Base-by-base conservation (phyloP, 192 early-diverging fungal species). In the Umbelopsis vinacea region DNA sequence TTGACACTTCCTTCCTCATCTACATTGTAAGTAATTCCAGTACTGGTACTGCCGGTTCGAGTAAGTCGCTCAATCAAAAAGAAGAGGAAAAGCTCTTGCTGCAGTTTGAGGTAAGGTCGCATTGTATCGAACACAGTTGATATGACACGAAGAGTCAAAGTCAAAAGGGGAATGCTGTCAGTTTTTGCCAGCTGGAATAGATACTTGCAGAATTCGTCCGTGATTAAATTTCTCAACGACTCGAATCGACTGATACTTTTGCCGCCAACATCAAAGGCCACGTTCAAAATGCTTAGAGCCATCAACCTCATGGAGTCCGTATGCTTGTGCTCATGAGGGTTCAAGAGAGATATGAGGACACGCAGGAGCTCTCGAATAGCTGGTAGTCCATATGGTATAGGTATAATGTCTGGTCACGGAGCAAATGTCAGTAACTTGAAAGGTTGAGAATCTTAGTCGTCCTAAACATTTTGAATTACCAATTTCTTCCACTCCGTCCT, bases 291-390 rank as follows among this genome's bases (percentile, higher is more conserved):
- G n/a, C 90, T 88, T 22, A 99, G 84, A 15, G 96, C 94, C 81
- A 98, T 87, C 43, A 96, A 79, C 15, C 97, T 86, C 88, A 98
- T 92, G 0, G 94, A 91, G 78, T 99, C 97, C 0, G 95, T 97
- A 80, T 98, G 96, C 69, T 93, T 90, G 71, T 91, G 82, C 69
- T 98, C 94, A 23, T 89, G 88, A 14, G 96, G 96, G 79, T 99
- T 95, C 29, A 95, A 85, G 10, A 99, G 82, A 6, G 93, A 92
- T 22, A 95, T 92, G 6, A 99, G 83, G 0, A 97, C 97, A 0
- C 97, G 89, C 15, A 97, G 76, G 14, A 97, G 86, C 80, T 99
- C 97, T 35, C 91, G 84, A 45, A 95, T 93, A 1, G 96, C 90
- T 8, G 96, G 95, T 22, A 97, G 77, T 1, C 94, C 94, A 79